Evolutionary conservation across 768 basidiomycete genomes (phyloP), one percentile per base, ranked within the genome.

Genomic region (Psilocybe azurescens): DNA sequence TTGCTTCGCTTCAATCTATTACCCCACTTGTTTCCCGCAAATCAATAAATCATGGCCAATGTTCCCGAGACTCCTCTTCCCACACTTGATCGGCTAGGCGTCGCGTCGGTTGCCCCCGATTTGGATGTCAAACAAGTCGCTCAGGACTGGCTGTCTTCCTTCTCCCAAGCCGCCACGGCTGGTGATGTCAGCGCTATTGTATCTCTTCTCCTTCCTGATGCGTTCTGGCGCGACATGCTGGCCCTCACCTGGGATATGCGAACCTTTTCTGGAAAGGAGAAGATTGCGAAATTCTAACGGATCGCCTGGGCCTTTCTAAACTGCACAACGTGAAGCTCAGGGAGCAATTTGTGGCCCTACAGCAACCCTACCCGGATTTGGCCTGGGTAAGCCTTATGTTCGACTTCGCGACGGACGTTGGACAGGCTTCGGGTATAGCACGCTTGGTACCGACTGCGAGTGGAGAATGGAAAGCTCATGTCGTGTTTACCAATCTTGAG

Each of bases 391-490:
- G 79, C 5, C 73, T 77, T 14, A 73, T 78, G 57, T 86, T 89
- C 66, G 73, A 73, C 3, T 88, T 87, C 61, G 74, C 77, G n/a
- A 80, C 77, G 11, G 78, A 65, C 5, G 71, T 79, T 4, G 86
- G 83, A 0, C 63, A 71, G 1, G 82, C 77, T 0, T 76, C 75
- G 3, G 84, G 82, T 5, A 69, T 88, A 53, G 73, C 74, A 24
- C 80, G 84, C n/a, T 71, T 88, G n/a, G 80, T 86, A 1, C 85
- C 82, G 0, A 49, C 77, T 5, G 66, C 76, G 3, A 70, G 70
- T 11, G 70, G 74, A 1, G 72, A 71, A 29, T 89, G 87, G 88
- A 81, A 79, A 65, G 86, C 85, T 1, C 81, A 84, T 70, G 79
- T 80, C 13, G 62, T 87, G 5, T 82, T 81, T 67, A 88, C 86